These are phyloP conservation scores for Microthlaspi erraticum DNA, from an alignment of 345 rosid species.

Conservation along the genomic window DNA sequence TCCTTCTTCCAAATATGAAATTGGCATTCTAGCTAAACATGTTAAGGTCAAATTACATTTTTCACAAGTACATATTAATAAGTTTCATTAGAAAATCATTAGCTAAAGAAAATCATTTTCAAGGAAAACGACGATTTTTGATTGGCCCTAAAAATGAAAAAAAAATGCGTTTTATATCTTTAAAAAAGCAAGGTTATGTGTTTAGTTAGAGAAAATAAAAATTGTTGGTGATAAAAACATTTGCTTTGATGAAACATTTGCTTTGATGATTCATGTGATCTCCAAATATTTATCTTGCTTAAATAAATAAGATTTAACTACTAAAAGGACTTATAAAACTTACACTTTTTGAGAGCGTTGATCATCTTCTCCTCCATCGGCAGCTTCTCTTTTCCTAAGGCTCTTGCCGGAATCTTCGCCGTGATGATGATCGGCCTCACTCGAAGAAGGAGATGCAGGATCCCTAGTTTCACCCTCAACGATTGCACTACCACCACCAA, in stretches of 20 bases:
- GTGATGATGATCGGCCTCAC: conserved; percentile 55
- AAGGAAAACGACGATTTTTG: not conserved
- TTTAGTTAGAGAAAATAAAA: not conserved
- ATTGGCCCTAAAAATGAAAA: conserved; percentile 1
- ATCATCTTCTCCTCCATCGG: conserved; percentile 52
- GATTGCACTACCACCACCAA: conserved; percentile 36
- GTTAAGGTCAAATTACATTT: not conserved
- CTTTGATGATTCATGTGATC: conserved; percentile 22
- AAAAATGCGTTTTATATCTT: not conserved
- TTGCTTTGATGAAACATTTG: not conserved
- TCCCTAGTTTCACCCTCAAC: conserved; percentile 48
- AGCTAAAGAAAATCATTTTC: not conserved
- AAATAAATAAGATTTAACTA: not conserved
- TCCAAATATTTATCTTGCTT: conserved; percentile 1
- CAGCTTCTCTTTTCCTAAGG: conserved; percentile 42
- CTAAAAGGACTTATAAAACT: conserved; percentile 20
- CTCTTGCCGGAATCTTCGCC: conserved; percentile 59
- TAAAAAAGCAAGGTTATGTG: not conserved
- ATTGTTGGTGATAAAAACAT: not conserved
- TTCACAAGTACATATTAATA: not conserved
- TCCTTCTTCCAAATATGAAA: conserved; percentile 6
- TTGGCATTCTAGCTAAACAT: conserved; percentile 8
- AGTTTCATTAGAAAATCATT: not conserved
- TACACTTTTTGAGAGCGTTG: conserved; percentile 61
- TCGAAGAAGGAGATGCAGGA: conserved; percentile 63